Evolutionary conservation across 23 red algal species (phyloP), one percentile per base, ranked within the genome.

Genomic region (Chondrus crispus): DNA sequence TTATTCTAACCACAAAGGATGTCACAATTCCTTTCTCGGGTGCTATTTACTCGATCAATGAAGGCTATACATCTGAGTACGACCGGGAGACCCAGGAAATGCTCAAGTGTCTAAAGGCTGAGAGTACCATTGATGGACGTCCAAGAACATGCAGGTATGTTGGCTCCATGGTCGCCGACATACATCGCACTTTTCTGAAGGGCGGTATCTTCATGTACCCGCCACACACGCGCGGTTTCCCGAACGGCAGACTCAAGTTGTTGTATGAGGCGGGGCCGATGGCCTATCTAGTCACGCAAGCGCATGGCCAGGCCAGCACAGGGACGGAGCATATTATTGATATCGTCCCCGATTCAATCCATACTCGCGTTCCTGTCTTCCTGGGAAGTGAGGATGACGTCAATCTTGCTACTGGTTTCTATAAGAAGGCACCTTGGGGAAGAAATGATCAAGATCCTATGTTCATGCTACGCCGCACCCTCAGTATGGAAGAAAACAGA

Each of bases 201-300:
- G 97, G 97, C 13, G 97, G 97, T 29, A 93, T 98, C 55, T 94
- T 98, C 70, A 94, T 98, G 94, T 98, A 98, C 51, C 95, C 95
- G 18, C 85, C 93, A 3, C 87, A 96, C 63, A 74, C 58, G 30
- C 68, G 89, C 9, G 87, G 91, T 36, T 83, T 44, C 13, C 96
- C 96, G 11, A 93, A 91, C 46, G 97, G 97, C 19, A 82, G 92
- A 4, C 87, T 98, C 69, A 95, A 95, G 55, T 77, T 98, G 0
- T 80, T 98, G 46, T 98, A 98, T 60, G 97, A 98, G 71, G 97
- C 97, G 13, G 94, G 88, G 2, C 97, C 97, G 11, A 85, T 98
- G 68, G 97, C 97, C 41, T 96, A 92, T 63, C 77, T 98, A 36
- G 85, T 90, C 13, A 93, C 93, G 43, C 91, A 96, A 62, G 97